A percentile compares a stretch with the other conserved stretches of the same genome.
phyloP scores from a whole-genome alignment of 202 grass and related monocot genomes.

The Sporobolus alterniflorus region DNA sequence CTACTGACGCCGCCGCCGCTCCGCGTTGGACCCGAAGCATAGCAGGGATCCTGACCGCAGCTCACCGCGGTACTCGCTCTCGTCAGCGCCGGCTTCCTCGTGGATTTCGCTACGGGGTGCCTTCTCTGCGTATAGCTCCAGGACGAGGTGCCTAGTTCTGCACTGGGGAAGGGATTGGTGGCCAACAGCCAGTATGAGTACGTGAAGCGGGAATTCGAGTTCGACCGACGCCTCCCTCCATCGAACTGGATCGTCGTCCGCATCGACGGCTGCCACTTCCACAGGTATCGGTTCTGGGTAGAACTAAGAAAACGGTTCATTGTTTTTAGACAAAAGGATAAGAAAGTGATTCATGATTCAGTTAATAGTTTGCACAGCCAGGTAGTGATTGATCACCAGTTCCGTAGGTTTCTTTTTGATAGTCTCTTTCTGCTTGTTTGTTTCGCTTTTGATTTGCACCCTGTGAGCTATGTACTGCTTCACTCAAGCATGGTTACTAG shows the following conservation, averaged over 20 bases:
- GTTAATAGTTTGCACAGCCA: not conserved
- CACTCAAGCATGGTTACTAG: not conserved
- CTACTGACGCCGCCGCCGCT: not conserved
- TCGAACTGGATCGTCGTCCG: constrained; percentile 83
- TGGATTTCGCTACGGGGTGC: not conserved
- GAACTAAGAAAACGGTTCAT: not conserved
- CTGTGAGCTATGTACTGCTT: not conserved
- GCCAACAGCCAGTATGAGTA: constrained; percentile 91
- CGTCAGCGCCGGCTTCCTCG: not conserved
- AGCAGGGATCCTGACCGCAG: not conserved
- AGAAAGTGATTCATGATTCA: no score
- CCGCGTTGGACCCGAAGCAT: not conserved
- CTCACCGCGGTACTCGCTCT: not conserved
- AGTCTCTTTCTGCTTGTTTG: not conserved
- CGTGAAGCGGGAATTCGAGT: constrained; percentile 81
- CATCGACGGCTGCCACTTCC: constrained; percentile 95
- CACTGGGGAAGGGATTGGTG: constrained; percentile 30
- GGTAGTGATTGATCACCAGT: not conserved
- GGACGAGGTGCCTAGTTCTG: not conserved
- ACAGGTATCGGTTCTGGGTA: constrained; percentile 40
- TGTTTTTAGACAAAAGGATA: no score
- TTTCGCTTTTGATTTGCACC: constrained; percentile 5
- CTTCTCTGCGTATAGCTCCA: not conserved
- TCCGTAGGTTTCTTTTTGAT: not conserved
- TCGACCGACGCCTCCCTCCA: constrained; percentile 57